A percentile compares a stretch with the other conserved stretches of the same genome.
phyloP scores from a whole-genome alignment of 495 filamentous ascomycete genomes.

The Podospora bellae-mahoneyi region DNA sequence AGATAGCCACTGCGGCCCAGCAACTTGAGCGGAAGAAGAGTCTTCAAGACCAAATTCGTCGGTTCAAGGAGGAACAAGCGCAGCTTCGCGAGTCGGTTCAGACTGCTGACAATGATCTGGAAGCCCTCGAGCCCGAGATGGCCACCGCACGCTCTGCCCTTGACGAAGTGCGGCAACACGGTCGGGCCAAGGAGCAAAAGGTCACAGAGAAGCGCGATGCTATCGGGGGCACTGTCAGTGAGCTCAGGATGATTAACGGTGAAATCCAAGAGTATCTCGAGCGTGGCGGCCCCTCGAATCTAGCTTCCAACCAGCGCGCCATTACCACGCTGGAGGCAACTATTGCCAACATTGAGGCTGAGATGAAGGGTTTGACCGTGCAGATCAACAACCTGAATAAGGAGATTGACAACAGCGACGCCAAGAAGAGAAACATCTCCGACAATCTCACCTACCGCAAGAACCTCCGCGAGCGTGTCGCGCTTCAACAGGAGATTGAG shows the following conservation, averaged over 20 bases:
- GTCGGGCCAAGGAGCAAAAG: conserved; percentile 68
- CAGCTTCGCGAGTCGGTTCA: conserved; percentile 66
- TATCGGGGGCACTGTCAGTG: conserved; percentile 67
- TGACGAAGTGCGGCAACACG: conserved; percentile 69
- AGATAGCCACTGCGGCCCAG: conserved; percentile 63
- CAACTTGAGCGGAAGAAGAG: conserved; percentile 74
- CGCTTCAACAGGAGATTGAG: conserved; percentile 64
- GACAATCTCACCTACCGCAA: conserved; percentile 86
- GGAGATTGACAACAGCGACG: conserved; percentile 70
- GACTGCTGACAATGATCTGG: conserved; percentile 65
- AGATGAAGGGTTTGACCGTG: conserved; percentile 61
- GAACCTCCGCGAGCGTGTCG: conserved; percentile 62
- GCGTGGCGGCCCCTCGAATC: conserved; percentile 67
- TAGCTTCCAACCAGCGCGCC: conserved; percentile 64
- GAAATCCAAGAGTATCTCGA: conserved; percentile 80
- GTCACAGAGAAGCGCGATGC: conserved; percentile 68
- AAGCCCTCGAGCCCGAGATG: conserved; percentile 66
- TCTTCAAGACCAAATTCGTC: conserved; percentile 64
- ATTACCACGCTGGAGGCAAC: conserved; percentile 64
- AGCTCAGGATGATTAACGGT: conserved; percentile 68
- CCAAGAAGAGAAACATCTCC: conserved; percentile 73
- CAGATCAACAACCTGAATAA: conserved; percentile 75
- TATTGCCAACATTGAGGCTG: conserved; percentile 60
- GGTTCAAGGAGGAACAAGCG: conserved; percentile 61
- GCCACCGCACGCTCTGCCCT: conserved; percentile 67